Evolutionary conservation across 257 asterid genomes (phyloP), one percentile per base, ranked within the genome.

Genomic region (Fraxinus quadrangulata): DNA sequence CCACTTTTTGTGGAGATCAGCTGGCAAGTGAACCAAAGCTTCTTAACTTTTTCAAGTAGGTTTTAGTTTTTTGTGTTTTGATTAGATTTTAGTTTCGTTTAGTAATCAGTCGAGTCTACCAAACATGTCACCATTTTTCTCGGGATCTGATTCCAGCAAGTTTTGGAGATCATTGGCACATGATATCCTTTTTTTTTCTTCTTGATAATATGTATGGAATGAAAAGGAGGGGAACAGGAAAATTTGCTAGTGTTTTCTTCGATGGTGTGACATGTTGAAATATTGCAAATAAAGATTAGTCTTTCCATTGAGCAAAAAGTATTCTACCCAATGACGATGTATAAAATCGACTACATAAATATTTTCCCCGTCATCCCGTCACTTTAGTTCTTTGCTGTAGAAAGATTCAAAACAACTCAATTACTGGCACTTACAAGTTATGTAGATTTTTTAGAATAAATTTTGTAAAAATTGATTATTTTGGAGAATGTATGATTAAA

Each of bases 201-300:
- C 65, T 71, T 65, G 67, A 16, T 71, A 61, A 84, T 75, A 47
- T 63, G 56, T 77, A 54, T 63, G 72, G 49, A 74, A 24, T 61
- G 74, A 79, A 34, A 28, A 67, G 21, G 77, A 78, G 90, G 92
- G 94, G 88, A 84, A 93, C 85, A 88, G 91, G 97, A 90, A 89
- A 81, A 96, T 89, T 86, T 79, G 85, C 94, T 88, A 67, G 61
- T 75, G 88, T 39, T 39, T 45, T 78, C 47, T 37, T 72, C 67
- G 67, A 33, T 61, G 0, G 30, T 77, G 76, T 83, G 23, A n/a
- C 16, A 51, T 5, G 21, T 16, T 51, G 23, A 51, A 51, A 51
- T 17, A 17, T 17, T 4, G 61, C 61, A 4, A 51, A 51, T 51
- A 51, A 51, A 42, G 51, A 42, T 0, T 42, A 7, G 12, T 11